phyloP scores from a whole-genome alignment of 768 basidiomycete species.

The Suillus subaureus region DNA sequence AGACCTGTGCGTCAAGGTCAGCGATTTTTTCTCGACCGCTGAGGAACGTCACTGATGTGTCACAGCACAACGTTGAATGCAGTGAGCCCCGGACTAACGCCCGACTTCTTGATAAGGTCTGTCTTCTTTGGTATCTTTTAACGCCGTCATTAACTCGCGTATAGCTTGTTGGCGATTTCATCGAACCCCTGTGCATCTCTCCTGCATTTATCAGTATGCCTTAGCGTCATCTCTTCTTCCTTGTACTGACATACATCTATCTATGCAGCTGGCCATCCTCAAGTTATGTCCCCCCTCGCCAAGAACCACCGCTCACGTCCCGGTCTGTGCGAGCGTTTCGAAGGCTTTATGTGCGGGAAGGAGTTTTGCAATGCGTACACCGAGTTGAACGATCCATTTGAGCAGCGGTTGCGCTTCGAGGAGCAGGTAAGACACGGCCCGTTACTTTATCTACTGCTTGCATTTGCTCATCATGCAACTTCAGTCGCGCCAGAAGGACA shows the following conservation, averaged over 20 bases:
- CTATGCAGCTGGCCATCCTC: slow-evolving; percentile 86
- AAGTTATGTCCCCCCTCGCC: slow-evolving; percentile 99
- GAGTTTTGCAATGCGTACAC: slow-evolving; percentile 99
- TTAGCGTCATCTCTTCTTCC: not conserved
- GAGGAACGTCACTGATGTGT: not conserved
- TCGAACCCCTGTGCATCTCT: slow-evolving; percentile 95
- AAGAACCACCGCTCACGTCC: slow-evolving; percentile 98
- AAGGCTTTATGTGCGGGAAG: slow-evolving; percentile 97
- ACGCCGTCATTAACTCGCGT: slow-evolving; percentile 6
- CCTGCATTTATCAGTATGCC: slow-evolving; percentile 89
- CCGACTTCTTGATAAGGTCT: slow-evolving; percentile 90
- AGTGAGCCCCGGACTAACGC: slow-evolving; percentile 95
- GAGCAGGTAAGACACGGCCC: slow-evolving; percentile 63
- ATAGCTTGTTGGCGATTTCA: slow-evolving; percentile 96
- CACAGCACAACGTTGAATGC: slow-evolving; percentile 93
- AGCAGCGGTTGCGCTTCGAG: slow-evolving; percentile 93
- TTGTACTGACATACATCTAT: slow-evolving; percentile 11
- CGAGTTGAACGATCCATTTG: slow-evolving; percentile 98
- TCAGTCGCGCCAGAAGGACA: slow-evolving; percentile 90
- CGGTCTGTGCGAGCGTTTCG: slow-evolving; percentile 97
- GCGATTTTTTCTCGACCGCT: slow-evolving; percentile 1
- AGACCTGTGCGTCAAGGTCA: slow-evolving; percentile 82
- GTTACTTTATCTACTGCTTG: not conserved
- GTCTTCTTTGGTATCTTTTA: slow-evolving; percentile 2
- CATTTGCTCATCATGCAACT: slow-evolving; percentile 1